Evolutionary conservation across 805 yeast genomes (phyloP).

Genomic region (Metschnikowia sp.): DNA sequence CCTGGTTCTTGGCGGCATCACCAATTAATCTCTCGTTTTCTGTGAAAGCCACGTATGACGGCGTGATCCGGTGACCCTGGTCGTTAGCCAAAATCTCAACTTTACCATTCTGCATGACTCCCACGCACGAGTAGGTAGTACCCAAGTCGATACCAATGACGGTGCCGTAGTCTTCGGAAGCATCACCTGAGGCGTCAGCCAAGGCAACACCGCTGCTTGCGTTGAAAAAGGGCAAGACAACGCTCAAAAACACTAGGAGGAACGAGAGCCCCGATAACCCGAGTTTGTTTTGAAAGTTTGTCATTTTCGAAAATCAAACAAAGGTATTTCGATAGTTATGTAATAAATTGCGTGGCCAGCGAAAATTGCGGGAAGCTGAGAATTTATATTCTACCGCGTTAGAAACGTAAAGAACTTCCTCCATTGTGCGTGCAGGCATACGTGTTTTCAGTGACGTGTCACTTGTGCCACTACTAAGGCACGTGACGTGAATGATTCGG

Average conservation of each 20-base stretch:
- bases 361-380: constrained; percentile 2
- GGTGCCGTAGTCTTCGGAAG: constrained; percentile 47
- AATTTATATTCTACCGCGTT: constrained; percentile 15
- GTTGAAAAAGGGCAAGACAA: constrained; percentile 37
- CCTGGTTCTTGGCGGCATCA: constrained; percentile 97
- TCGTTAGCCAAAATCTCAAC: constrained; percentile 97
- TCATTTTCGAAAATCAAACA: constrained; percentile 4
- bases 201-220: constrained; percentile 15
- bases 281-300: constrained; percentile 13
- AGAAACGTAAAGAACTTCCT: constrained; percentile 16
- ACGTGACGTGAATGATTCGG: constrained; percentile 3
- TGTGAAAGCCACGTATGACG: constrained; percentile 93
- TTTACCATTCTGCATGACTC: constrained; percentile 85
- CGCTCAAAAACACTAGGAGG: constrained; percentile 32
- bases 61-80: constrained; percentile 98
- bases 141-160: constrained; percentile 96
- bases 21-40: constrained; percentile 91
- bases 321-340: not conserved
- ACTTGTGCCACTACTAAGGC: constrained; percentile 2
- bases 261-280: constrained; percentile 29
- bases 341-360: not conserved
- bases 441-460: constrained; percentile 16
- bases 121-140: constrained; percentile 95
- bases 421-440: constrained; percentile 10
- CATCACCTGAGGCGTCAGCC: constrained; percentile 28